Percentiles rank a stretch among this genome's conserved stretches.
These are phyloP conservation scores for Coemansia sp. DNA, from an alignment of 192 early-diverging fungal species.

Conservation along the genomic window DNA sequence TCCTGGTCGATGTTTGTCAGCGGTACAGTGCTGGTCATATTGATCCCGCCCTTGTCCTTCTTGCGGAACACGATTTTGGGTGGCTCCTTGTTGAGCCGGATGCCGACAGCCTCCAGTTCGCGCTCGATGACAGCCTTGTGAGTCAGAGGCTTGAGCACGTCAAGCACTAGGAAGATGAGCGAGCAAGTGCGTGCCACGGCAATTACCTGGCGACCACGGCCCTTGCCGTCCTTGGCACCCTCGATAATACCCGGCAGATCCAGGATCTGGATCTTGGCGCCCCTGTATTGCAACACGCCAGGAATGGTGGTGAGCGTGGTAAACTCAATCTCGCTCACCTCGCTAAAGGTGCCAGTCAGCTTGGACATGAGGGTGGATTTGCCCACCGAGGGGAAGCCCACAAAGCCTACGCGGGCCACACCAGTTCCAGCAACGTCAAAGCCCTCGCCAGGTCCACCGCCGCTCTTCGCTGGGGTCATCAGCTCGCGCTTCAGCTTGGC, in stretches of 20 bases:
- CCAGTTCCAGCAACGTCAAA: conserved; percentile 99
- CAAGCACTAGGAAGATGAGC: conserved; percentile 93
- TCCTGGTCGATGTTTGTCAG: conserved; percentile 87
- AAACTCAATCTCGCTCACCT: conserved; percentile 97
- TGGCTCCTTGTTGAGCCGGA: conserved; percentile 94
- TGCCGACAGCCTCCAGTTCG: conserved; percentile 97
- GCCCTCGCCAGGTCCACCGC: conserved; percentile 87
- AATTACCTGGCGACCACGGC: conserved; percentile 94
- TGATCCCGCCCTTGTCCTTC: conserved; percentile 98
- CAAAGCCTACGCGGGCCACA: conserved; percentile 97
- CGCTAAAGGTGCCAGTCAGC: conserved; percentile 93
- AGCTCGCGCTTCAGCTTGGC: conserved; percentile 96
- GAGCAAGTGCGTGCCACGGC: conserved; percentile 97
- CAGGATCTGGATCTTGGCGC: conserved; percentile 97
- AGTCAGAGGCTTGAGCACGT: conserved; percentile 94
- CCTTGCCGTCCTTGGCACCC: conserved; percentile 99
- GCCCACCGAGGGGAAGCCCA: conserved; percentile 96
- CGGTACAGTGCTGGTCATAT: conserved; percentile 89
- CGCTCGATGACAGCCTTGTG: conserved; percentile 94
- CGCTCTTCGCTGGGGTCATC: conserved; percentile 77
- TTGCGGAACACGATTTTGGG: conserved; percentile 94
- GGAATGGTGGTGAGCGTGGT: conserved; percentile 99
- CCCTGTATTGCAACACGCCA: conserved; percentile 94
- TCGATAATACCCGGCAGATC: conserved; percentile 98
- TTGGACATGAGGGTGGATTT: conserved; percentile 98